Percentiles rank a stretch among this genome's conserved stretches.
Conservation (phyloP, 306 rosid genomes). For the Betula pendula region DNA sequence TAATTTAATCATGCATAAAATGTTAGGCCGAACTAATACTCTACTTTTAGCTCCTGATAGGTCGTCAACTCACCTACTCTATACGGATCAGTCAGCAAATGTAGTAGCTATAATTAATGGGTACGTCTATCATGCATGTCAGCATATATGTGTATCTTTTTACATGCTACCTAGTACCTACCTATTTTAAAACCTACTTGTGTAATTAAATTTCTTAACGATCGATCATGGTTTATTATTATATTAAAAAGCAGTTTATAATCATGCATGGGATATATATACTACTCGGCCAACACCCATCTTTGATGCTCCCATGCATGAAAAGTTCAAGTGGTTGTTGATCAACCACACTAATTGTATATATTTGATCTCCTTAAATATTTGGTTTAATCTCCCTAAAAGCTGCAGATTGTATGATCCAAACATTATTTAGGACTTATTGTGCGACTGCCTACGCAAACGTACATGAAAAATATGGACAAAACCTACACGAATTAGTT, state of each 20-base stretch:
- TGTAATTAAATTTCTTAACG: not conserved
- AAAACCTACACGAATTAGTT: not conserved
- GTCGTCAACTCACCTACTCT: constrained; percentile 20
- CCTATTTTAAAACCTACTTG: no score
- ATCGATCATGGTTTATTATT: not conserved
- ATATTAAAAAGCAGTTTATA: no score
- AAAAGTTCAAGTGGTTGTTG: constrained; percentile 37
- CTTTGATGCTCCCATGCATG: constrained; percentile 22
- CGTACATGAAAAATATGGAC: not conserved
- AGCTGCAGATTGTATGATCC: not conserved
- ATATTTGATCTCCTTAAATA: not conserved
- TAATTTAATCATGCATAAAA: not conserved
- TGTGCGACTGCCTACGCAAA: not conserved
- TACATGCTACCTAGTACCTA: not conserved
- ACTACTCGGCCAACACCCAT: constrained; percentile 31
- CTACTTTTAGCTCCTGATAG: not conserved
- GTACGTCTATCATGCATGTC: not conserved
- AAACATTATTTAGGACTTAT: not conserved
- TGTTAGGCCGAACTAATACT: constrained; percentile 1
- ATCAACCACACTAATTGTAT: constrained; percentile 59
- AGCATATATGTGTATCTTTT: not conserved
- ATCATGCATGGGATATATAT: no score
- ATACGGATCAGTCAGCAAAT: not conserved
- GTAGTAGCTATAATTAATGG: no score
- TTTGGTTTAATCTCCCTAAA: not conserved